Evolutionary conservation across 1,284 basidiomycete species (phyloP).

Genomic region (Heimioporus retisporus): DNA sequence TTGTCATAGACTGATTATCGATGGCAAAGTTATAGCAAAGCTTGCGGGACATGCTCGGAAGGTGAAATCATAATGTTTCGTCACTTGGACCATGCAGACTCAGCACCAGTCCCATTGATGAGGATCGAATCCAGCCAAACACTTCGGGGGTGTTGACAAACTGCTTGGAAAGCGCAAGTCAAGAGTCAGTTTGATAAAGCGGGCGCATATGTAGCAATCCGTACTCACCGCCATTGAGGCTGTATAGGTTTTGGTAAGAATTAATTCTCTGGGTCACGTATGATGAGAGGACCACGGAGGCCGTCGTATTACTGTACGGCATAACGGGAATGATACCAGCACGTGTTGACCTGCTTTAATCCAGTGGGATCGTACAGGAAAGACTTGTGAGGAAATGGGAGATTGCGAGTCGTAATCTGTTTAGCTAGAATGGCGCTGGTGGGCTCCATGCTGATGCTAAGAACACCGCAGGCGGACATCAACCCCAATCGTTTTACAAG

Average conservation of each 20-base stretch:
- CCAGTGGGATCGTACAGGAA: conserved; percentile 51
- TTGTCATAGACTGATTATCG: conserved; percentile 45
- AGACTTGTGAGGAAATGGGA: conserved; percentile 48
- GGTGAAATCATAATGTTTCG: conserved; percentile 49
- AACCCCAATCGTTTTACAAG: background rate
- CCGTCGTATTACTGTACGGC: conserved; percentile 55
- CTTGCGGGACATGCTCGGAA: no score
- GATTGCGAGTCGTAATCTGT: conserved; percentile 52
- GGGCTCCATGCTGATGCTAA: conserved; percentile 15
- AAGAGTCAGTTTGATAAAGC: conserved; percentile 1
- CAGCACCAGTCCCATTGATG: conserved; percentile 59
- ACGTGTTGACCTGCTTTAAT: conserved; percentile 47
- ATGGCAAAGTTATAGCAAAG: conserved; percentile 52
- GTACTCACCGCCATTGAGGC: conserved; percentile 51
- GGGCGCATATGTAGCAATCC: conserved; percentile 46
- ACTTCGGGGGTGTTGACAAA: conserved; percentile 19
- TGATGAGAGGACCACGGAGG: conserved; percentile 48
- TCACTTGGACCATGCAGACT: conserved; percentile 31
- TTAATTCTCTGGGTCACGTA: conserved; percentile 55
- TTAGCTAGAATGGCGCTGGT: conserved; percentile 29
- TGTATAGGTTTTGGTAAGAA: conserved; percentile 48
- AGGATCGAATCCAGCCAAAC: conserved; percentile 49
- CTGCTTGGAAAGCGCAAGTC: background rate
- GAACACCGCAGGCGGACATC: background rate
- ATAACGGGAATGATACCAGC: conserved; percentile 50